Evolutionary conservation across 441 rosid genomes (phyloP).

Genomic region (Brassica hybrid): DNA sequence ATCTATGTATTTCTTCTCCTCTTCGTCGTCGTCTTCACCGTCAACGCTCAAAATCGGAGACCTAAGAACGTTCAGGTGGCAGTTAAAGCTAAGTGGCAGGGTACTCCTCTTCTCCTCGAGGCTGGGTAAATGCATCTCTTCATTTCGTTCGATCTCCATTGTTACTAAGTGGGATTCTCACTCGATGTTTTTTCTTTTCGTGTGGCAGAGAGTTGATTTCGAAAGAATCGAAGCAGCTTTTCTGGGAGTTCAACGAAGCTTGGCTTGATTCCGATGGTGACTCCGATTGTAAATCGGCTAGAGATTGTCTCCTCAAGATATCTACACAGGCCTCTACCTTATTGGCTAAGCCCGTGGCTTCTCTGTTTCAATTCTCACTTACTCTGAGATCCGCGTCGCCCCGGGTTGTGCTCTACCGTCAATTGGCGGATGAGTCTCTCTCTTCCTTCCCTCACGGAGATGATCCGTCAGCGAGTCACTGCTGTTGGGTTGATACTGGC

Average conservation of each 20-base stretch:
- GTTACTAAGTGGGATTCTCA: slow-evolving; percentile 23
- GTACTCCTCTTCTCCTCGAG: slow-evolving; percentile 96
- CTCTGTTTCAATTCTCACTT: slow-evolving; percentile 88
- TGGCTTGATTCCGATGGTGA: slow-evolving; percentile 66
- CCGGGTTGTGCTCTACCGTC: slow-evolving; percentile 86
- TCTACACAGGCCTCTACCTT: slow-evolving; percentile 58
- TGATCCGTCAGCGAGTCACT: slow-evolving; percentile 49
- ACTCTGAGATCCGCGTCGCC: slow-evolving; percentile 93
- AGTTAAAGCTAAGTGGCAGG: slow-evolving; percentile 91
- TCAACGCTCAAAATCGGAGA: slow-evolving; percentile 66
- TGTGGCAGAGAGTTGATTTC: slow-evolving; percentile 80
- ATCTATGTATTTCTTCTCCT: slow-evolving; percentile 51
- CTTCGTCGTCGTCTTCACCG: slow-evolving; percentile 50
- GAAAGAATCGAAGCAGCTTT: slow-evolving; percentile 79
- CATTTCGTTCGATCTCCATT: slow-evolving; percentile 21
- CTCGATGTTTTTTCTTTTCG: too few species aligned
- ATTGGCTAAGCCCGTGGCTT: slow-evolving; percentile 66
- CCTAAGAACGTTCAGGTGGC: slow-evolving; percentile 97
- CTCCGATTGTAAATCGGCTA: slow-evolving; percentile 70
- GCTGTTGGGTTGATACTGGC: slow-evolving; percentile 98
- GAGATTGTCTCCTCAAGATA: slow-evolving; percentile 79
- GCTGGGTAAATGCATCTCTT: slow-evolving; percentile 83
- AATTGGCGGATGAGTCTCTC: slow-evolving; percentile 94
- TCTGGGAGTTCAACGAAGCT: slow-evolving; percentile 85
- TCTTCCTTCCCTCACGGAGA: slow-evolving; percentile 87